phyloP scores from a whole-genome alignment of 2,329 filamentous ascomycete genomes.

The Aspergillus aculeatinus region DNA sequence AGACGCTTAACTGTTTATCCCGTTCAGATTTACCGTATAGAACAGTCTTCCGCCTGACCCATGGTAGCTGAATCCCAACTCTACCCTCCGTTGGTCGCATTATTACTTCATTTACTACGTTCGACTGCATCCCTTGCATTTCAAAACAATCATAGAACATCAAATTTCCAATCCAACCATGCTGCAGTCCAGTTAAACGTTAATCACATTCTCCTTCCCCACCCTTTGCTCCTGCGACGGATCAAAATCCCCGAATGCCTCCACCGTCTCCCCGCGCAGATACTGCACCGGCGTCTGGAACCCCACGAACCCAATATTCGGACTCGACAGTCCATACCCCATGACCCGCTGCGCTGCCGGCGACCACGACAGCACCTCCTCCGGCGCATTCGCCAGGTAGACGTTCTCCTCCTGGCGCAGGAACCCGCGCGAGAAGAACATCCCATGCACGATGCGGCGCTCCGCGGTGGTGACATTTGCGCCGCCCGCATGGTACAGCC shows the following conservation, averaged over 20 bases:
- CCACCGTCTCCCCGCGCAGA: background rate
- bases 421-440: slow-evolving; percentile 15
- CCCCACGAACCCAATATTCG: slow-evolving; percentile 13
- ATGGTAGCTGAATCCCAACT: no score
- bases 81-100: no score
- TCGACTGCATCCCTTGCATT: no score
- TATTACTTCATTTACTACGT: no score
- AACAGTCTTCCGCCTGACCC: no score
- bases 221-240: background rate
- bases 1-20: no score
- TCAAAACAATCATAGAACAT: no score
- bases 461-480: slow-evolving; percentile 8
- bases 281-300: slow-evolving; percentile 5
- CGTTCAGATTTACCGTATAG: no score
- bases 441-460: slow-evolving; percentile 11
- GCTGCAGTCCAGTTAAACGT: no score
- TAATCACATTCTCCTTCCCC: no score
- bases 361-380: slow-evolving; percentile 14
- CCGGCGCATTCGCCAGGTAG: slow-evolving; percentile 10
- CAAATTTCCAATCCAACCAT: no score
- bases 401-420: slow-evolving; percentile 15
- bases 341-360: slow-evolving; percentile 10
- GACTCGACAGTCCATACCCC: slow-evolving; percentile 15
- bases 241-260: slow-evolving; percentile 5
- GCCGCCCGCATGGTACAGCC: slow-evolving; percentile 14